Conservation (phyloP, 2,329 filamentous ascomycete genomes). For the Sporothrix globosa region DNA sequence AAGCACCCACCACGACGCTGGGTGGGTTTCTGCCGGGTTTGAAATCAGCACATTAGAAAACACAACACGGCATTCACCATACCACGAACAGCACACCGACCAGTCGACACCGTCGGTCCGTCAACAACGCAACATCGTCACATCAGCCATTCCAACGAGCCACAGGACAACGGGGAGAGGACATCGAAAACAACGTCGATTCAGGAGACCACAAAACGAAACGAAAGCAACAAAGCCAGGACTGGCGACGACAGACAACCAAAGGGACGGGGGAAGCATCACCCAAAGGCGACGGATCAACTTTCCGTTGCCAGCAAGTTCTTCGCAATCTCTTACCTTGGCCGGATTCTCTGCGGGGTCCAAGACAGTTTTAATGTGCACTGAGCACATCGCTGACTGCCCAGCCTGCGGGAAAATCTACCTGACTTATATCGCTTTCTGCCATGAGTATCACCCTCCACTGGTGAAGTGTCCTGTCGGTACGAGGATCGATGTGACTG, state of each 20-base stretch:
- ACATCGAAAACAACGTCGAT: neutral
- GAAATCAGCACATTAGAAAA: conserved; percentile 12
- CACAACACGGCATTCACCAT: neutral
- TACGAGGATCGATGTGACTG: conserved; percentile 45
- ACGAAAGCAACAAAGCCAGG: too few species aligned
- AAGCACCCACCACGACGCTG: neutral
- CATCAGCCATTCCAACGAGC: neutral
- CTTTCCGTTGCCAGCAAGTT: neutral
- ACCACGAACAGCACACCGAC: neutral
- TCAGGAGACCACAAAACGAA: neutral
- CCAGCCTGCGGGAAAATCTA: conserved; percentile 64
- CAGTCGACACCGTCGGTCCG: neutral
- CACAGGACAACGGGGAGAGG: neutral
- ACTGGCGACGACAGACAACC: neutral
- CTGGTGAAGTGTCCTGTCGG: conserved; percentile 53
- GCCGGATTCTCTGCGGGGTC: neutral
- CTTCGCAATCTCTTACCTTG: neutral
- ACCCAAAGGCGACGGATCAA: neutral
- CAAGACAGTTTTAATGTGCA: conserved; percentile 56
- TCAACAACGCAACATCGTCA: neutral
- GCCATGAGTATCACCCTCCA: conserved; percentile 55
- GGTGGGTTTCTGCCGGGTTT: neutral
- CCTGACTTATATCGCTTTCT: conserved; percentile 62
- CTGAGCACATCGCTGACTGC: conserved; percentile 60
- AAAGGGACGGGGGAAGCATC: neutral